phyloP scores from a whole-genome alignment of 2,329 filamentous ascomycete species.

The Ophiostoma populinum region DNA sequence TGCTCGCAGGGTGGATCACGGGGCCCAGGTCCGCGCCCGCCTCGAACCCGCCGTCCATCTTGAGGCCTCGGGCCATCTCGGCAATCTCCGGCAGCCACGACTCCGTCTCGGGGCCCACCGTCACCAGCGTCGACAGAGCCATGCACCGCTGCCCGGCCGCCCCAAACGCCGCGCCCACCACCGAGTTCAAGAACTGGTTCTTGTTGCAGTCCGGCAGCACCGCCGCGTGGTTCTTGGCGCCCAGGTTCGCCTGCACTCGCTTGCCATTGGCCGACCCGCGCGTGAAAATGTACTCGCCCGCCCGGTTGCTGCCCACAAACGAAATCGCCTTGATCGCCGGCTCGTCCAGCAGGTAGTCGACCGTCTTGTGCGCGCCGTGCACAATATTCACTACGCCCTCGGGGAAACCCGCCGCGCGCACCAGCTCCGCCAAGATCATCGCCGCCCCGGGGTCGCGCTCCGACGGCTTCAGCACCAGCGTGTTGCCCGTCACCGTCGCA shows the following conservation, averaged over 20 bases:
- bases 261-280: slow-evolving; percentile 72
- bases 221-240: slow-evolving; percentile 77
- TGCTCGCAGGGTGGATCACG: slow-evolving; percentile 64
- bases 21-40: slow-evolving; percentile 63
- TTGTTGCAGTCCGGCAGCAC: slow-evolving; percentile 78
- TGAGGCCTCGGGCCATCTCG: slow-evolving; percentile 54
- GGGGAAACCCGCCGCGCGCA: slow-evolving; percentile 65
- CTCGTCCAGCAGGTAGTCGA: slow-evolving; percentile 75
- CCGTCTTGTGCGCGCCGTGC: slow-evolving; percentile 63
- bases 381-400: slow-evolving; percentile 69
- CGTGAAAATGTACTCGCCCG: slow-evolving; percentile 71
- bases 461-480: slow-evolving; percentile 69
- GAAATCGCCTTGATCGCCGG: slow-evolving; percentile 72
- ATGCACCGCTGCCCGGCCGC: slow-evolving; percentile 77
- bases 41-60: slow-evolving; percentile 69
- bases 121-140: slow-evolving; percentile 68
- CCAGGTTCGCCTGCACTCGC: slow-evolving; percentile 74
- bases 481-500: slow-evolving; percentile 70
- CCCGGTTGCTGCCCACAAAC: slow-evolving; percentile 78
- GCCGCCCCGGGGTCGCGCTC: slow-evolving; percentile 71
- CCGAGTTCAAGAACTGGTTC: slow-evolving; percentile 74
- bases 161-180: slow-evolving; percentile 69
- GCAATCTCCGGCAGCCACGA: slow-evolving; percentile 67
- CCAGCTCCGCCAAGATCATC: slow-evolving; percentile 72
- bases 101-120: slow-evolving; percentile 63